Percentiles rank a stretch among this genome's conserved stretches.
These are phyloP conservation scores for Penicillium egyptiacum DNA, from an alignment of 495 filamentous ascomycete species.

Conservation along the genomic window DNA sequence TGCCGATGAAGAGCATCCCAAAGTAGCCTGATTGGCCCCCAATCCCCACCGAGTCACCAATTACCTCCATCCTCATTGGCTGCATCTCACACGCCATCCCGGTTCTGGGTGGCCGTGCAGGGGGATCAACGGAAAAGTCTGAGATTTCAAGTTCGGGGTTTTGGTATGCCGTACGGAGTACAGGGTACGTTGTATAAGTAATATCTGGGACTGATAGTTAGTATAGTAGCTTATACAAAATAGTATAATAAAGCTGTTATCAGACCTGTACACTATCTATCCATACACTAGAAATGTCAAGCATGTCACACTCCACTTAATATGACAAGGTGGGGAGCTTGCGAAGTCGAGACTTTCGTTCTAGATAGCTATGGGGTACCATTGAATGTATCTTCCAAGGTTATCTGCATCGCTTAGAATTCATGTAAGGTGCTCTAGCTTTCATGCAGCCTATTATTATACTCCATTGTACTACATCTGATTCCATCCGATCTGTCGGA, in stretches of 20 bases:
- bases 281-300: slow-evolving; percentile 4
- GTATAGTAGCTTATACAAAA: too few relatives aligned
- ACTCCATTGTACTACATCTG: not conserved
- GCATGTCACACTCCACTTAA: slow-evolving; percentile 8
- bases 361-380: not conserved
- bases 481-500: not conserved
- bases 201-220: not conserved
- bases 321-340: slow-evolving; percentile 5
- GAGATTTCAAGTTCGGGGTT: slow-evolving; percentile 5
- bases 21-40: slow-evolving; percentile 29
- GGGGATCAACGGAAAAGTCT: slow-evolving; percentile 11
- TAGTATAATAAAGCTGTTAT: not conserved
- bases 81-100: slow-evolving; percentile 18
- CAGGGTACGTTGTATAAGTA: not conserved
- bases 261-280: not conserved
- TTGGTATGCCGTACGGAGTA: not conserved
- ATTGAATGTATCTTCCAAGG: not conserved
- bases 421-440: not conserved
- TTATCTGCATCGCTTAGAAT: not conserved
- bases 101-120: slow-evolving; percentile 29
- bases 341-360: slow-evolving; percentile 4
- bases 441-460: not conserved
- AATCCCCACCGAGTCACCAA: slow-evolving; percentile 4
- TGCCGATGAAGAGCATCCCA: slow-evolving; percentile 28
- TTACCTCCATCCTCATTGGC: slow-evolving; percentile 22